A percentile compares a stretch with the other conserved stretches of the same genome.
These are phyloP conservation scores for Sporothrix protearum DNA, from an alignment of 2,329 filamentous ascomycete species.

Conservation along the genomic window DNA sequence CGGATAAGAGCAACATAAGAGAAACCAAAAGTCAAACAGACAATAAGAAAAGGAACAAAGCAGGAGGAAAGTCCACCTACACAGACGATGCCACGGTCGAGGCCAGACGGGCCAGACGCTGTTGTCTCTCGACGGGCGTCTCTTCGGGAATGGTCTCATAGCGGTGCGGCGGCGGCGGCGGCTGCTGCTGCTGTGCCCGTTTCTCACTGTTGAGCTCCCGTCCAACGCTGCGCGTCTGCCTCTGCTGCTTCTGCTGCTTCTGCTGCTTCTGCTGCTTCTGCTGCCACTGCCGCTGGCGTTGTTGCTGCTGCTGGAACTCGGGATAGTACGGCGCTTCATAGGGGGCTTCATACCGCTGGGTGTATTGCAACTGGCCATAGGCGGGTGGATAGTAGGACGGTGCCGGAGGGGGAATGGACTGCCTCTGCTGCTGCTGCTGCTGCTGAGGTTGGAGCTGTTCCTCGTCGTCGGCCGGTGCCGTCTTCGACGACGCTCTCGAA, in stretches of 20 bases:
- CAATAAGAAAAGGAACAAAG: not conserved
- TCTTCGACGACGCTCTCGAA: not conserved
- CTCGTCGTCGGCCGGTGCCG: not conserved
- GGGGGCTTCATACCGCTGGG: not conserved
- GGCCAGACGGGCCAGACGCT: not conserved
- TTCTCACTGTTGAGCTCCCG: not conserved
- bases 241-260: not conserved
- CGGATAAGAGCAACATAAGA: not conserved
- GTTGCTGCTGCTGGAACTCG: not conserved
- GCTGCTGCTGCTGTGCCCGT: not conserved
- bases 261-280: not conserved
- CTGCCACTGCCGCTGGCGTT: not conserved
- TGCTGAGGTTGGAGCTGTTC: not conserved
- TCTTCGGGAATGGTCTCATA: not conserved
- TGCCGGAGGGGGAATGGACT: not conserved
- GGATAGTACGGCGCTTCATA: not conserved
- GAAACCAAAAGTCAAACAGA: not conserved
- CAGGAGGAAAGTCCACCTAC: not conserved
- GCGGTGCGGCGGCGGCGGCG: not conserved
- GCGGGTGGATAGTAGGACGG: not conserved
- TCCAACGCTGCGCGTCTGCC: not conserved
- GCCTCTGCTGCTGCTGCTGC: not conserved
- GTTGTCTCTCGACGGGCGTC: not conserved
- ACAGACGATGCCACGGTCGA: not conserved
- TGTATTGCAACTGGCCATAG: not conserved